Percentiles rank a stretch among this genome's conserved stretches.
phyloP scores from a whole-genome alignment of 768 basidiomycete genomes.

The Tulasnella calospora region DNA sequence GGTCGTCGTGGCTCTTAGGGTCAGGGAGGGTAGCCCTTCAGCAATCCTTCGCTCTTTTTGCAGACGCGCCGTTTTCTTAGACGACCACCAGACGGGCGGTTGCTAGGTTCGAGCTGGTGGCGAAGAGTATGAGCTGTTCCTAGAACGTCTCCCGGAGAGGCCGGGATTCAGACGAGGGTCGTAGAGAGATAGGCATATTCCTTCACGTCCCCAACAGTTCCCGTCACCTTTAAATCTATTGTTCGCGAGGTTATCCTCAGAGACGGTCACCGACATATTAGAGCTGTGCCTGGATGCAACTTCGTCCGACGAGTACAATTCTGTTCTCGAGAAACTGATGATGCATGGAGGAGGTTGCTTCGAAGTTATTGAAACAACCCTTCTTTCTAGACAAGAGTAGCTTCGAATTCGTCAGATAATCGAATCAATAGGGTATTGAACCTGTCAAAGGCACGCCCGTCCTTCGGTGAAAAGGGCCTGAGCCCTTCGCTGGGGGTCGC shows the following conservation, averaged over 20 bases:
- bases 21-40: not conserved
- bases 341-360: not conserved
- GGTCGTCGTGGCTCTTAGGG: no score
- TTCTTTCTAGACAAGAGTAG: not conserved
- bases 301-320: not conserved
- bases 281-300: not conserved
- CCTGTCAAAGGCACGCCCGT: not conserved
- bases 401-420: not conserved
- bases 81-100: no score
- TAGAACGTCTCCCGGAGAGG: no score
- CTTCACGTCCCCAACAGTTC: no score
- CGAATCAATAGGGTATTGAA: not conserved
- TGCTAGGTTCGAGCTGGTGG: no score
- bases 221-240: accelerated
- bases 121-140: no score
- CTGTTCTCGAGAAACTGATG: not conserved
- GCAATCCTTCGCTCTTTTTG: no score
- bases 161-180: no score
- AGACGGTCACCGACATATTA: not conserved
- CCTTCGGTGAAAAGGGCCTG: not conserved
- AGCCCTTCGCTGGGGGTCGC: not conserved
- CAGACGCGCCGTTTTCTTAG: no score
- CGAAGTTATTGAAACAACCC: not conserved
- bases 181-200: no score
- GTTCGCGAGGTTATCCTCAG: not conserved